A percentile compares a stretch with the other conserved stretches of the same genome.
phyloP scores from a whole-genome alignment of 805 yeast species.

The Lipomyces mesembrius region DNA sequence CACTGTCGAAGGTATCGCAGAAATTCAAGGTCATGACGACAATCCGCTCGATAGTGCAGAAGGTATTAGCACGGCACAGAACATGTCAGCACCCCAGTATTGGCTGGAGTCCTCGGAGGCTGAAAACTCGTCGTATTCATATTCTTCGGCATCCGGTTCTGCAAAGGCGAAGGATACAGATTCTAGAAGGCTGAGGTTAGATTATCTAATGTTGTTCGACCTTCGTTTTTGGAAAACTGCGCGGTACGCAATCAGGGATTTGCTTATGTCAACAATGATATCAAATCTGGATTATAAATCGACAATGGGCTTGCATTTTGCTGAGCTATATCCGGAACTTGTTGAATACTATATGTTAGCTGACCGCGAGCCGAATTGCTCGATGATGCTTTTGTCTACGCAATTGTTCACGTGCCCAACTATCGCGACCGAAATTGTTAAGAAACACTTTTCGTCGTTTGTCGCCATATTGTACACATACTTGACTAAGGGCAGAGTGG shows the following conservation, averaged over 20 bases:
- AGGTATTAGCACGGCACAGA: not conserved
- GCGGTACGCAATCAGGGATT: constrained; percentile 61
- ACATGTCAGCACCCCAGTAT: constrained; percentile 12
- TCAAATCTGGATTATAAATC: constrained; percentile 61
- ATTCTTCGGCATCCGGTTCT: not conserved
- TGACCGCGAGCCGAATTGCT: constrained; percentile 89
- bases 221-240: constrained; percentile 70
- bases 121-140: not conserved
- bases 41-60: constrained; percentile 6
- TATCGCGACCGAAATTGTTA: constrained; percentile 64
- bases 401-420: constrained; percentile 92
- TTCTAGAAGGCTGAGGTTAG: constrained; percentile 21
- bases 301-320: constrained; percentile 74
- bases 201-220: constrained; percentile 59
- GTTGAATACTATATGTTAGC: constrained; percentile 69
- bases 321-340: constrained; percentile 77
- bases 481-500: constrained; percentile 59
- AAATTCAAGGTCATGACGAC: not conserved
- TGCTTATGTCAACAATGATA: constrained; percentile 67
- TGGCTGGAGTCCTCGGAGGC: constrained; percentile 12
- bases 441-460: constrained; percentile 64
- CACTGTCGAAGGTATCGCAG: constrained; percentile 6
- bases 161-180: not conserved
- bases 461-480: constrained; percentile 67
- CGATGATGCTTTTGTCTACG: constrained; percentile 73